phyloP scores from a whole-genome alignment of 495 filamentous ascomycete genomes.

The Hypoxylon lienhwacheense region DNA sequence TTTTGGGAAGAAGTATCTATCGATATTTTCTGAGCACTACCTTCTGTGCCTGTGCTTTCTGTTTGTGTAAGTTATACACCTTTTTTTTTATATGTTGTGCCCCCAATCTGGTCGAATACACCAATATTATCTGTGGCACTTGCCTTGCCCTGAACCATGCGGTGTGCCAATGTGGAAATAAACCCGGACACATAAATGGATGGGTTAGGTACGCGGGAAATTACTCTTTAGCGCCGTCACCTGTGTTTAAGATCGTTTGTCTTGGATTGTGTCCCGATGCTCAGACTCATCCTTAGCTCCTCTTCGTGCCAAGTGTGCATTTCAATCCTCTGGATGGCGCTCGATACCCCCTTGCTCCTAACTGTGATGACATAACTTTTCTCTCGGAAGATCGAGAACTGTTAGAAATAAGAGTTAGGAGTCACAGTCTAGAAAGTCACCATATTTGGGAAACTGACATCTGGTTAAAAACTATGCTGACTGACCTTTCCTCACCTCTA shows the following conservation, averaged over 20 bases:
- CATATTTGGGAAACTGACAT: conserved; percentile 37
- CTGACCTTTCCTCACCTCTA: conserved; percentile 30
- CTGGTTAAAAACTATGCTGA: conserved; percentile 39
- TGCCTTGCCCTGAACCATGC: conserved; percentile 16
- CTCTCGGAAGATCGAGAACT: background rate
- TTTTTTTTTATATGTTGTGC: conserved; percentile 1
- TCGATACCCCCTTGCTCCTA: background rate
- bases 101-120: conserved; percentile 29
- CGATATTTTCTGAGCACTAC: conserved; percentile 12
- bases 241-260: conserved; percentile 37
- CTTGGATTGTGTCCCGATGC: conserved; percentile 40
- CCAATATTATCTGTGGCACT: conserved; percentile 16
- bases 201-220: conserved; percentile 27
- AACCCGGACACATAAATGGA: no score
- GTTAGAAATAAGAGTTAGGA: background rate
- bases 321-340: no score
- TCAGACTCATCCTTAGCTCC: conserved; percentile 9
- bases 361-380: background rate
- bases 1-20: conserved; percentile 10
- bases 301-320: conserved; percentile 15
- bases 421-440: conserved; percentile 8
- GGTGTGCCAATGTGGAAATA: conserved; percentile 1
- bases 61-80: conserved; percentile 24
- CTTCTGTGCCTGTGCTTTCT: conserved; percentile 15
- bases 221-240: conserved; percentile 32